A percentile compares a stretch with the other conserved stretches of the same genome.
Conservation (phyloP, 176 grass and related monocot genomes). For the Oryza punctata region DNA sequence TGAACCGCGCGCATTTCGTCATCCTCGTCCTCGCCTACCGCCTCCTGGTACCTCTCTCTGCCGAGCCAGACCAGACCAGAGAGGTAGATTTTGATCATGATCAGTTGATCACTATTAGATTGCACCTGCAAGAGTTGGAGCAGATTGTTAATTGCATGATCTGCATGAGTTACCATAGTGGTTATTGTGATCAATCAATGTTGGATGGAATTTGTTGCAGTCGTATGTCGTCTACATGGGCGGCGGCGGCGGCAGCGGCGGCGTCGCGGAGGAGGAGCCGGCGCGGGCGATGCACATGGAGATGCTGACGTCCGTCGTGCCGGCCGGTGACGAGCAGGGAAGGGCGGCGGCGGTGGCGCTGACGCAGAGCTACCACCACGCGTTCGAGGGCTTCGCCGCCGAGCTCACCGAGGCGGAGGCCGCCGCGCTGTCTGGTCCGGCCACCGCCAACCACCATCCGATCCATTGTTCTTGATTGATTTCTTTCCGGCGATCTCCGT, state of each 20-base stretch:
- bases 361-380: constrained; percentile 90
- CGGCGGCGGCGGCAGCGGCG: constrained; percentile 26
- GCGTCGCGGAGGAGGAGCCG: constrained; percentile 38
- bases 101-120: neutral
- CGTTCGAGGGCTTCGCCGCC: constrained; percentile 81
- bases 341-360: constrained; percentile 37
- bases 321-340: constrained; percentile 56
- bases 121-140: neutral
- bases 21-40: constrained; percentile 55
- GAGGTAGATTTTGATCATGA: constrained; percentile 46
- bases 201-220: constrained; percentile 35
- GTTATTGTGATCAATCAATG: neutral
- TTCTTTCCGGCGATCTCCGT: neutral
- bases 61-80: constrained; percentile 35
- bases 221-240: constrained; percentile 96
- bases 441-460: neutral
- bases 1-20: constrained; percentile 53
- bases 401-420: constrained; percentile 84
- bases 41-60: constrained; percentile 55
- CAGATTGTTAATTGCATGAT: neutral
- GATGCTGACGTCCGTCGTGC: constrained; percentile 77
- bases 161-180: neutral
- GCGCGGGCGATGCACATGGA: constrained; percentile 61
- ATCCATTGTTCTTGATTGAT: neutral
- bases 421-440: constrained; percentile 65